A percentile compares a stretch with the other conserved stretches of the same genome.
These are phyloP conservation scores for Nannizzia gypsea DNA, from an alignment of 2,329 filamentous ascomycete genomes.

Conservation along the genomic window DNA sequence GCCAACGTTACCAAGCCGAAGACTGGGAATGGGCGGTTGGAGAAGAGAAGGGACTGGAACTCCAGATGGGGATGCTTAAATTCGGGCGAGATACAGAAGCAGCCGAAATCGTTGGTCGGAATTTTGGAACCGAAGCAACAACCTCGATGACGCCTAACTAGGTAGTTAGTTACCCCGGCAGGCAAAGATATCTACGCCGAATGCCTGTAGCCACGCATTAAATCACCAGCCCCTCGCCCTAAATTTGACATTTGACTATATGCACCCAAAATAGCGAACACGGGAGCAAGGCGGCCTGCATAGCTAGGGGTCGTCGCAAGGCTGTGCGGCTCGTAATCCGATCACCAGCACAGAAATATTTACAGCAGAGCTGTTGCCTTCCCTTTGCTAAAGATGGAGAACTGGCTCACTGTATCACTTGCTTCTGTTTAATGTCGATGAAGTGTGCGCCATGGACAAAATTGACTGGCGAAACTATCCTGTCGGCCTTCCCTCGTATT, in stretches of 20 bases:
- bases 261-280: neutral
- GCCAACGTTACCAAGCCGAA: neutral
- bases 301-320: neutral
- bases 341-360: slow-evolving; percentile 3
- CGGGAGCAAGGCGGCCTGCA: neutral
- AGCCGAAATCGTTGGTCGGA: slow-evolving; percentile 6
- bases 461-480: slow-evolving; percentile 10
- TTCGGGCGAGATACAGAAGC: slow-evolving; percentile 7
- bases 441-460: slow-evolving; percentile 3
- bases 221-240: neutral
- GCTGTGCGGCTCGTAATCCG: neutral
- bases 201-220: neutral
- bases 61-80: slow-evolving; percentile 11
- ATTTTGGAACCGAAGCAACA: neutral
- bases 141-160: neutral
- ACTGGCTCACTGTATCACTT: neutral
- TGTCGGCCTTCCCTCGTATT: slow-evolving; percentile 9
- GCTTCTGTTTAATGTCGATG: neutral
- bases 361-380: neutral
- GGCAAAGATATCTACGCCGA: neutral
- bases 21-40: slow-evolving; percentile 11
- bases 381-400: neutral
- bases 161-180: neutral
- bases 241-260: neutral
- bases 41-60: slow-evolving; percentile 6